Conservation (phyloP, 495 filamentous ascomycete species). For the Penicillium simplicissimum region DNA sequence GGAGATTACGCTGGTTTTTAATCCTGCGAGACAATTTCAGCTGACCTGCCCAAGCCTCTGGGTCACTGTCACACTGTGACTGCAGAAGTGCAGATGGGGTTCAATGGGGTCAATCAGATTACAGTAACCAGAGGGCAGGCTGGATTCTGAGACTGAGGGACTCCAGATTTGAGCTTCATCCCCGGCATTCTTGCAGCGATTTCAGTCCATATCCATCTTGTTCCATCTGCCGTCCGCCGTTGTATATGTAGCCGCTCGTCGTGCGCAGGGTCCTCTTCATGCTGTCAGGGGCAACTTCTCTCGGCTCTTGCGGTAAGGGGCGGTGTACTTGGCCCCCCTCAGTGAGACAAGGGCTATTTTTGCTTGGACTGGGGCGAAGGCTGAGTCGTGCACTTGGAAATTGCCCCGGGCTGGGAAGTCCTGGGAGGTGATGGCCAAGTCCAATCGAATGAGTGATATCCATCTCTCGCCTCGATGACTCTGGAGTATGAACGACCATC, state of each 20-base stretch:
- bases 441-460: too few species aligned
- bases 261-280: not conserved
- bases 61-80: too few species aligned
- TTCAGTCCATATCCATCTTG: not conserved
- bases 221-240: not conserved
- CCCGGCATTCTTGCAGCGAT: not conserved
- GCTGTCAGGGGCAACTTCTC: not conserved
- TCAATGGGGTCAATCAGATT: too few species aligned
- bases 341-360: constrained; percentile 14
- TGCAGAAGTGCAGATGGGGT: not conserved
- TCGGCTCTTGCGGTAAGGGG: constrained; percentile 9
- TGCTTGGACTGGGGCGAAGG: constrained; percentile 1
- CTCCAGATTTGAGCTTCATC: not conserved
- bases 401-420: not conserved
- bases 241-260: not conserved
- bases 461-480: too few species aligned
- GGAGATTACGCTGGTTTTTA: constrained; percentile 22
- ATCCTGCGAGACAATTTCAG: not conserved
- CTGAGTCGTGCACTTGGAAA: not conserved
- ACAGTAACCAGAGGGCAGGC: too few species aligned
- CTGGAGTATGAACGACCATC: not conserved
- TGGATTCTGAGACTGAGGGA: not conserved
- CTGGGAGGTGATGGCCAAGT: too few species aligned
- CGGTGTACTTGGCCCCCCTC: constrained; percentile 2
- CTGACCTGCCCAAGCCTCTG: not conserved